Percentiles rank a stretch among this genome's conserved stretches.
Evolutionary conservation across 192 early-diverging fungal species (phyloP).

Genomic region (Spizellomyces sp.): DNA sequence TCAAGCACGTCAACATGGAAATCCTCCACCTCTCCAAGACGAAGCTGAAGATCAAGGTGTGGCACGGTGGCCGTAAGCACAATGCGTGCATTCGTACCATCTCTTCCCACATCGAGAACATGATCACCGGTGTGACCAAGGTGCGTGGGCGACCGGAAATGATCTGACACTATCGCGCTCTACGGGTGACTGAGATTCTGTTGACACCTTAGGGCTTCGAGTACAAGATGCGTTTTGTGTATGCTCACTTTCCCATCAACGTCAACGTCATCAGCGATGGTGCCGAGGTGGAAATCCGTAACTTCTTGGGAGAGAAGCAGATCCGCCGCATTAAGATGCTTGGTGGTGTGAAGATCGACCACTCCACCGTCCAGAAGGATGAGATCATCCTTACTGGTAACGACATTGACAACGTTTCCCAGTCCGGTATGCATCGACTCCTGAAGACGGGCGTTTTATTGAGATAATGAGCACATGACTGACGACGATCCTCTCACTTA

Average conservation of each 20-base stretch:
- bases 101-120: conserved; percentile 92
- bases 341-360: conserved; percentile 77
- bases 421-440: conserved; percentile 66
- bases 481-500: conserved; percentile 8
- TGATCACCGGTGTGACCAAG: conserved; percentile 98
- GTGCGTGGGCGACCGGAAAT: conserved; percentile 15
- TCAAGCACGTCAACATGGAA: conserved; percentile 94
- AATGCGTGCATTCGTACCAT: conserved; percentile 98
- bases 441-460: neutral
- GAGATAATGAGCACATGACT: neutral
- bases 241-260: conserved; percentile 99
- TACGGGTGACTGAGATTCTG: neutral
- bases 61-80: conserved; percentile 97
- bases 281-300: conserved; percentile 90
- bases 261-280: conserved; percentile 79
- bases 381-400: conserved; percentile 92
- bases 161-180: neutral
- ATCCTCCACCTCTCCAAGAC: conserved; percentile 68
- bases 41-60: conserved; percentile 86
- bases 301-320: conserved; percentile 97
- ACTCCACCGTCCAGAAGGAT: conserved; percentile 88
- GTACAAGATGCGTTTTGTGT: conserved; percentile 99
- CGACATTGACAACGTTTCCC: conserved; percentile 92
- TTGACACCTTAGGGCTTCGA: conserved; percentile 72
- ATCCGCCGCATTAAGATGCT: conserved; percentile 84